Evolutionary conservation across 148 eudicot genomes (phyloP).

Genomic region (Mesembryanthemum crystallinum): DNA sequence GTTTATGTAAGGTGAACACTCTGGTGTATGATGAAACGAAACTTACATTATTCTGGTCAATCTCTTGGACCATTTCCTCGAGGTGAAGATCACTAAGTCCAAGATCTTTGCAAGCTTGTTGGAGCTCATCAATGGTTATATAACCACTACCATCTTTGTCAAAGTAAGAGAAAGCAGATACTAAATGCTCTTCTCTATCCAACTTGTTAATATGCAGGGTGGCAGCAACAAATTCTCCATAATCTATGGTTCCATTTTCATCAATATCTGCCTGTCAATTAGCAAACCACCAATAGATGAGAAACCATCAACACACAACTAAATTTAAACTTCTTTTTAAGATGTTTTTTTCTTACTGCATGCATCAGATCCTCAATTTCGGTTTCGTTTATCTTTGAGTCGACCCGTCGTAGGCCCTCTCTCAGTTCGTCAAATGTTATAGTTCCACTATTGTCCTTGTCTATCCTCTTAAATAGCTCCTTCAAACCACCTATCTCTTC

Average conservation of each 20-base stretch:
- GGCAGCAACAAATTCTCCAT: conserved; percentile 84
- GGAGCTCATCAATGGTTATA: conserved; percentile 84
- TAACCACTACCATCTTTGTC: conserved; percentile 90
- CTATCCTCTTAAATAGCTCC: conserved; percentile 73
- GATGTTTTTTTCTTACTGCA: conserved; percentile 50
- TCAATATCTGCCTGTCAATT: conserved; percentile 75
- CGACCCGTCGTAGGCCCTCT: conserved; percentile 62
- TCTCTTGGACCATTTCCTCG: conserved; percentile 74
- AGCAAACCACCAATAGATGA: background rate
- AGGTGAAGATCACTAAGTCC: conserved; percentile 58
- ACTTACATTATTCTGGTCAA: conserved; percentile 82
- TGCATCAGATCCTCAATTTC: conserved; percentile 77
- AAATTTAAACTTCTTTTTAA: background rate
- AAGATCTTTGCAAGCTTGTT: conserved; percentile 77
- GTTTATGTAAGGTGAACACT: background rate
- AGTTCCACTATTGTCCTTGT: conserved; percentile 70
- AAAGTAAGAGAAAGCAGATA: conserved; percentile 79
- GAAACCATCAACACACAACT: background rate
- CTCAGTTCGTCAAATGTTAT: conserved; percentile 85
- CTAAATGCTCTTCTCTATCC: conserved; percentile 78
- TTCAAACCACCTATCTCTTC: conserved; percentile 89
- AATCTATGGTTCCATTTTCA: conserved; percentile 79
- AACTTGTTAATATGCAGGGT: conserved; percentile 82
- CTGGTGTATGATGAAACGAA: background rate
- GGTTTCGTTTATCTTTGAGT: conserved; percentile 72